Base-by-base conservation (phyloP, 1,284 basidiomycete species). In the Moesziomyces parantarcticus region DNA sequence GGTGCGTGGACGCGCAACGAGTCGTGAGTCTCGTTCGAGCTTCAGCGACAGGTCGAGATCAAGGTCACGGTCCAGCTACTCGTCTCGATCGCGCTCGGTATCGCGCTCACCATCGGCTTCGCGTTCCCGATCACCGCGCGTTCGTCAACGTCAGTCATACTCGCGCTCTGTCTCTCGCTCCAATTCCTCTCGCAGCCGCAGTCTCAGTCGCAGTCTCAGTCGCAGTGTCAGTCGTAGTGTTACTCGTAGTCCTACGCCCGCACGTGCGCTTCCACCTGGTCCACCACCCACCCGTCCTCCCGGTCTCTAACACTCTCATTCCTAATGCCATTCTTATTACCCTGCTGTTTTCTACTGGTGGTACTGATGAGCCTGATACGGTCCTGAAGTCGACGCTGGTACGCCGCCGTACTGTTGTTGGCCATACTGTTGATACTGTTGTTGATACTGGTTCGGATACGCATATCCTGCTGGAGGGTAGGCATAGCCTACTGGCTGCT, bases 211-310 rank as follows among this genome's bases (percentile, higher is more conserved):
- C 10, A 56, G 48, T 32, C 21, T 16, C 20, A 49, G 23, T 25
- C 26, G 32, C 10, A 56, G 48, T 20, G 13, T 25, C 9, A 56
- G 53, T 34, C n/a, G 53, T 16, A 68, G 51, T 39, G 40, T 21
- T n/a, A 32, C 18, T 16, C 32, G 10, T 23, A 34, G 34, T 4
- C 9, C 4, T 34, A 16, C 34, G 7, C 14, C 14, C 13, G 34
- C 6, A 18, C 34, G 60, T 26, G 59, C 69, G 21, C 66, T 61
- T 22, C 66, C 61, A 26, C 72, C 71, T 20, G 70, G 70, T 1
- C 70, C 70, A 18, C 70, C 70, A 14, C 70, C 71, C 14, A 6
- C 51, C 4, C 42, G 72, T 11, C 72, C 72, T 8, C 67, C 72
- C 14, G 68, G 72, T 7, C 58, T 75, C 6, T 75, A 57, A 66